phyloP scores from a whole-genome alignment of 2,329 filamentous ascomycete species.

The Ceratocystiopsis sp. region DNA sequence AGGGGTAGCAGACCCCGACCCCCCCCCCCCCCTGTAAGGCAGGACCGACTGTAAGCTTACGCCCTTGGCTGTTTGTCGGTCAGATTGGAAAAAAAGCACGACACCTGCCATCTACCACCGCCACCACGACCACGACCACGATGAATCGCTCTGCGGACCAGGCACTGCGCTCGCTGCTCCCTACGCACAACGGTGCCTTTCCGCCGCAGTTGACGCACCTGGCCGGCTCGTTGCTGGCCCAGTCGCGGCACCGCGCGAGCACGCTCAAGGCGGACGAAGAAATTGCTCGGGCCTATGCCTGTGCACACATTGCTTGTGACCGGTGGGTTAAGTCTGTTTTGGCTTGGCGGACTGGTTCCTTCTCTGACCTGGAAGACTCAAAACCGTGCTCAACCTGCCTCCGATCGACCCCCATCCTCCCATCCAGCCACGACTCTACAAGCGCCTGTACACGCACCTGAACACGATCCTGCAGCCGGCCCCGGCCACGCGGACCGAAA shows the following conservation, averaged over 20 bases:
- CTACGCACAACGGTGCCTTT: slow-evolving; percentile 50
- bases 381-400: slow-evolving; percentile 59
- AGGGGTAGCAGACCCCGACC: neutral
- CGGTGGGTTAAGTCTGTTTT: slow-evolving; percentile 29
- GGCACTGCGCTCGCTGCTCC: slow-evolving; percentile 55
- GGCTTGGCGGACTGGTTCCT: too few relatives aligned
- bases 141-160: slow-evolving; percentile 67
- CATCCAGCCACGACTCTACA: slow-evolving; percentile 65
- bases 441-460: slow-evolving; percentile 66
- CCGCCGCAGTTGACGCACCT: slow-evolving; percentile 55
- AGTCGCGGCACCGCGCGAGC: slow-evolving; percentile 61
- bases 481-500: neutral
- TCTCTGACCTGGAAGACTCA: slow-evolving; percentile 36
- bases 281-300: slow-evolving; percentile 68
- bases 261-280: slow-evolving; percentile 75
- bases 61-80: neutral
- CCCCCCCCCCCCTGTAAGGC: neutral
- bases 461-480: slow-evolving; percentile 44
- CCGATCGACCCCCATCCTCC: slow-evolving; percentile 60
- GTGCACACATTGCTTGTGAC: slow-evolving; percentile 79
- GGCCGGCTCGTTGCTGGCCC: slow-evolving; percentile 56
- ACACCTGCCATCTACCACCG: neutral
- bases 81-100: neutral
- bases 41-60: neutral
- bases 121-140: neutral